phyloP scores from a whole-genome alignment of 2,329 filamentous ascomycete genomes.

The Periconia macrospinosa region DNA sequence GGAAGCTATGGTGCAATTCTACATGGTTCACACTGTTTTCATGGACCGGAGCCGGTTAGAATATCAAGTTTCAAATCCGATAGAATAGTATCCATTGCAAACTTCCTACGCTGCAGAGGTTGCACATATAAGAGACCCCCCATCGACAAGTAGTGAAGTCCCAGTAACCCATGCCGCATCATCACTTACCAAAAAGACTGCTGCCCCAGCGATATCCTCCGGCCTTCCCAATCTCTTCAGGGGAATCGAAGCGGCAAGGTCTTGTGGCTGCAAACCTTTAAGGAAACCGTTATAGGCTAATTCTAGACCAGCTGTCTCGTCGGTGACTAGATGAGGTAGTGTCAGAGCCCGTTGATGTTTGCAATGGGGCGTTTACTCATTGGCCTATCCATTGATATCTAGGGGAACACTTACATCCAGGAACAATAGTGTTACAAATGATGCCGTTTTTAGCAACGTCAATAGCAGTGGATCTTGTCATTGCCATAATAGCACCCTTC shows the following conservation, averaged over 20 bases:
- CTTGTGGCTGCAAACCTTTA: conserved; percentile 7
- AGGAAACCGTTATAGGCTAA: neutral
- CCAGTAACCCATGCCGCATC: conserved; percentile 50
- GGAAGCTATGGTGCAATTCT: too few species aligned
- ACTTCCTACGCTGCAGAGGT: too few species aligned
- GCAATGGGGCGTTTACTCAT: too few species aligned
- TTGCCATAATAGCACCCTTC: conserved; percentile 51
- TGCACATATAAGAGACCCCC: too few species aligned
- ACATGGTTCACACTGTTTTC: too few species aligned
- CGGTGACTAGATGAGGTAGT: conserved; percentile 24
- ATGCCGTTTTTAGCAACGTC: conserved; percentile 48
- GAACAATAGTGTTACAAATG: conserved; percentile 47
- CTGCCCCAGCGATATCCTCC: conserved; percentile 31
- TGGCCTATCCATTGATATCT: too few species aligned
- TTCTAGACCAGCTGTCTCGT: conserved; percentile 37
- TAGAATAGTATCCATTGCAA: too few species aligned
- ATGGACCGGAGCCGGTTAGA: too few species aligned
- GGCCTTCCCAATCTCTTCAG: conserved; percentile 26
- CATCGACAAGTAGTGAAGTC: conserved; percentile 45
- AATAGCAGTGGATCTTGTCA: conserved; percentile 52
- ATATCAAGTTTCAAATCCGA: too few species aligned
- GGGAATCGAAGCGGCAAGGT: conserved; percentile 12
- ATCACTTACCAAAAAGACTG: conserved; percentile 48
- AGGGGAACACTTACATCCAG: conserved; percentile 40
- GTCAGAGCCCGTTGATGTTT: neutral